These are phyloP conservation scores for Trichocladium antarcticum DNA, from an alignment of 495 filamentous ascomycete species.

Conservation along the genomic window DNA sequence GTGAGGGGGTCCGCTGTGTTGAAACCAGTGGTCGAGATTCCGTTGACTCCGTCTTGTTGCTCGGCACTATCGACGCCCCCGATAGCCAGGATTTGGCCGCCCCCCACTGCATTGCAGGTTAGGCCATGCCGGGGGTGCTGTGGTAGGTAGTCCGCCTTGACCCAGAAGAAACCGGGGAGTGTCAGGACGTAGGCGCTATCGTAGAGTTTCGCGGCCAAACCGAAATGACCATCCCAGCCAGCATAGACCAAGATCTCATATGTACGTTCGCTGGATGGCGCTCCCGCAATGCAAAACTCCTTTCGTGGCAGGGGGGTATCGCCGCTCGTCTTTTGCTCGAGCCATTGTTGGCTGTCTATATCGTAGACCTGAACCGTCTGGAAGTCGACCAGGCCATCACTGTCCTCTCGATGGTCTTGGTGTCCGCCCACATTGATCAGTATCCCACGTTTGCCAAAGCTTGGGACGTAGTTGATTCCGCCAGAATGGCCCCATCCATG, in stretches of 20 bases:
- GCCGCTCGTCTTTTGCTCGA: conserved; percentile 15
- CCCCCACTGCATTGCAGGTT: conserved; percentile 16
- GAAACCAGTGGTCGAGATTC: conserved; percentile 3
- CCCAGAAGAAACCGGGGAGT: conserved; percentile 20
- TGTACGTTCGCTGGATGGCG: conserved; percentile 15
- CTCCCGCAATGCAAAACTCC: conserved; percentile 19
- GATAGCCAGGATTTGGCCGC: conserved; percentile 17
- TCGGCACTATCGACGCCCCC: conserved; percentile 18
- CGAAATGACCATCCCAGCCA: conserved; percentile 15
- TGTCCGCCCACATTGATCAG: conserved; percentile 15
- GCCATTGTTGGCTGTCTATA: conserved; percentile 6
- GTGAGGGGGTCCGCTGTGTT: conserved; percentile 15
- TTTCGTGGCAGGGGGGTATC: conserved; percentile 6
- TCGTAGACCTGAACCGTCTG: conserved; percentile 14
- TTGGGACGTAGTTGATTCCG: conserved; percentile 14
- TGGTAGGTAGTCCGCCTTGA: conserved; percentile 14
- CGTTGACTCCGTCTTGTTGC: background rate
- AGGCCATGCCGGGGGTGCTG: conserved; percentile 13
- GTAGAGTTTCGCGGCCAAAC: conserved; percentile 7
- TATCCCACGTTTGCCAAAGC: conserved; percentile 16
- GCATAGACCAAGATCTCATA: conserved; percentile 22
- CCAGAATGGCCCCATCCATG: background rate
- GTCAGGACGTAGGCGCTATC: conserved; percentile 21
- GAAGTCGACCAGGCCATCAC: conserved; percentile 5
- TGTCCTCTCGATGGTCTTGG: background rate